Evolutionary conservation across 352 stramenopile genomes (phyloP).

Genomic region (Phytopythium boreale): DNA sequence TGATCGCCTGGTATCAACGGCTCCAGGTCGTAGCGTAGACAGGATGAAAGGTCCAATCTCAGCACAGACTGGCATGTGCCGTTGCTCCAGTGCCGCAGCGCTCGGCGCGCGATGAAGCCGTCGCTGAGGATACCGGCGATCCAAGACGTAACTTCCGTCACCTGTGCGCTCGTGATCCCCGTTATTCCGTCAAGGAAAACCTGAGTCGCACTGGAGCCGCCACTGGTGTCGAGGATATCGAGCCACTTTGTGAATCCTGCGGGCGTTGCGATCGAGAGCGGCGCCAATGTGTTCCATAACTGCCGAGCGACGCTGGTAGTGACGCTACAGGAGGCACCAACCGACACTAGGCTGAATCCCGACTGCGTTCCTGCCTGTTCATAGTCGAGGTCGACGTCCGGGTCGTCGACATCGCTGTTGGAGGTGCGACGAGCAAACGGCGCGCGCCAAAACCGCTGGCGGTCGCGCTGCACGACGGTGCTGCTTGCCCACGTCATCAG

Average conservation of each 20-base stretch:
- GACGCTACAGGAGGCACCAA: conserved; percentile 27
- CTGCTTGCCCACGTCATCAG: conserved; percentile 49
- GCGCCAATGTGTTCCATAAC: conserved; percentile 40
- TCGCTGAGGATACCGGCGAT: conserved; percentile 34
- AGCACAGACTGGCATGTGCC: conserved; percentile 58
- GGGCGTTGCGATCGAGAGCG: conserved; percentile 39
- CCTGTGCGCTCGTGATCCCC: conserved; percentile 21
- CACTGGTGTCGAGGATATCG: conserved; percentile 8
- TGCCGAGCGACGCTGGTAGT: conserved; percentile 27
- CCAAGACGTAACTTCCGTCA: conserved; percentile 40
- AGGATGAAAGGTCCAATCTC: conserved; percentile 12
- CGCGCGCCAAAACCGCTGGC: conserved; percentile 61
- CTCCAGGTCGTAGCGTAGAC: conserved; percentile 60
- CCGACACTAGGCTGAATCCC: conserved; percentile 43
- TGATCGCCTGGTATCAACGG: conserved; percentile 42
- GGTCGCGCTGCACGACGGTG: conserved; percentile 43
- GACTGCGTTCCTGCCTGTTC: conserved; percentile 44
- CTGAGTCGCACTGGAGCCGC: not conserved
- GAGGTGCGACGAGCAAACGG: conserved; percentile 36
- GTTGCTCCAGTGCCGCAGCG: conserved; percentile 54
- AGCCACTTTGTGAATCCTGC: conserved; percentile 56
- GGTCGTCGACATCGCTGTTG: conserved; percentile 43
- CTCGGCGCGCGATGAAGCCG: conserved; percentile 44
- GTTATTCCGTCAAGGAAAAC: conserved; percentile 13
- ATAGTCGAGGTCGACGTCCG: conserved; percentile 56